phyloP scores from a whole-genome alignment of 805 yeast species.

The Starmera pachycereana region DNA sequence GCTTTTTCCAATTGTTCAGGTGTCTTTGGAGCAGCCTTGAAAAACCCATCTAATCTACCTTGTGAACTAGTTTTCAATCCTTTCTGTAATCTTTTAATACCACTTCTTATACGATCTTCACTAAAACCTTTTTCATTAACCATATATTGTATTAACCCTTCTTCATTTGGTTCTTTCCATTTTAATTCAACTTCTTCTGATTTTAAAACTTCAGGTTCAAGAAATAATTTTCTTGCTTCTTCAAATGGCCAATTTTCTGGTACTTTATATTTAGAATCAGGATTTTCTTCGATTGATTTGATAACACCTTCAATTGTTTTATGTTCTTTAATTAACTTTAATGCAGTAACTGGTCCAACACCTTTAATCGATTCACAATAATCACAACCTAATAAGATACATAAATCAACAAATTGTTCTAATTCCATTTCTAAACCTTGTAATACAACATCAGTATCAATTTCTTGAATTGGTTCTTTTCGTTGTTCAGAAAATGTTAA shows the following conservation, averaged over 20 bases:
- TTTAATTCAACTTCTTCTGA: conserved; percentile 58
- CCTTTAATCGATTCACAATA: conserved; percentile 94
- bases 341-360: conserved; percentile 92
- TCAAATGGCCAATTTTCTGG: conserved; percentile 94
- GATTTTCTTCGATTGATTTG: conserved; percentile 39
- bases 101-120: conserved; percentile 84
- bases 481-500: conserved; percentile 91
- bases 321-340: conserved; percentile 79
- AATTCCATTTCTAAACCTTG: conserved; percentile 69
- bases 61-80: conserved; percentile 80
- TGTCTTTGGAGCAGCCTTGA: conserved; percentile 53
- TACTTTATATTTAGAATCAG: conserved; percentile 59
- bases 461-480: conserved; percentile 85
- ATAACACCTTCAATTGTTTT: conserved; percentile 72
- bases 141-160: conserved; percentile 73
- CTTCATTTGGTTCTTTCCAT: conserved; percentile 85
- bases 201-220: conserved; percentile 68
- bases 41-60: conserved; percentile 88
- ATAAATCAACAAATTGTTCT: conserved; percentile 75
- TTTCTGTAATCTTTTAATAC: conserved; percentile 77
- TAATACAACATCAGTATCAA: conserved; percentile 54
- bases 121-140: conserved; percentile 84
- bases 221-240: conserved; percentile 77
- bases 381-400: conserved; percentile 93
- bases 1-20: conserved; percentile 29